These are phyloP conservation scores for Aureobasidium sp. DNA, from an alignment of 2,329 filamentous ascomycete species.

Conservation along the genomic window DNA sequence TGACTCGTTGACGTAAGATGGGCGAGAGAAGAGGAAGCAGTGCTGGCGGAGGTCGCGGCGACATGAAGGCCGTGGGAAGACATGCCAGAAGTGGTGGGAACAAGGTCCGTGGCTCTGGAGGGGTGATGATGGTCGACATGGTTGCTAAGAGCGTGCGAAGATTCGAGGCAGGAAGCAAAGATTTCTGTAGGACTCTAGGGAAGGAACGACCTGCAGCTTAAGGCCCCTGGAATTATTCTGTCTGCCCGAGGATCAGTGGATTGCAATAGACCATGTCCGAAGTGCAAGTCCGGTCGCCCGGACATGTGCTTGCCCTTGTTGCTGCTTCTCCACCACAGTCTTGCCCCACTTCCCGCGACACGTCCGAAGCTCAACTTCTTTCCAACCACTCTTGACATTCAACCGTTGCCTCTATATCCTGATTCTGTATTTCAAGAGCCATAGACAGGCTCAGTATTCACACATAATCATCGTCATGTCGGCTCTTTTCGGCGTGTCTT, in stretches of 20 bases:
- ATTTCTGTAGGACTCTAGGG: neutral
- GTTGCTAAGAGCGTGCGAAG: neutral
- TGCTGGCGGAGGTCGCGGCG: slow-evolving; percentile 51
- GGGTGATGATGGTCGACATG: slow-evolving; percentile 34
- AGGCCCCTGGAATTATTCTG: neutral
- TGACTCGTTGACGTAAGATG: slow-evolving; percentile 54
- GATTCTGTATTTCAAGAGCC: neutral
- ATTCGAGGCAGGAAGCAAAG: neutral
- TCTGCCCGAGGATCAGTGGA: neutral
- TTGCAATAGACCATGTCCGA: neutral
- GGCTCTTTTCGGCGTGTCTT: neutral
- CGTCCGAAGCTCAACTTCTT: neutral
- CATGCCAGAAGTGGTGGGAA: slow-evolving; percentile 57
- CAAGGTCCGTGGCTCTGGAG: slow-evolving; percentile 48
- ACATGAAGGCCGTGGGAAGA: slow-evolving; percentile 52
- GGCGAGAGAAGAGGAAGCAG: slow-evolving; percentile 54
- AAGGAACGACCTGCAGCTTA: neutral
- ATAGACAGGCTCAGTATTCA: neutral
- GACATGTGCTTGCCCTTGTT: neutral
- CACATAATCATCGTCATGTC: neutral
- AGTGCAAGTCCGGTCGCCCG: neutral
- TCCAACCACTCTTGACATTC: neutral
- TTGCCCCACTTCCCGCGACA: neutral
- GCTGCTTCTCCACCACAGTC: neutral
- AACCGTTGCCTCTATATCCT: neutral